Percentiles rank a stretch among this genome's conserved stretches.
These are phyloP conservation scores for Kurtzmaniella fragi DNA, from an alignment of 805 yeast genomes.

Conservation along the genomic window DNA sequence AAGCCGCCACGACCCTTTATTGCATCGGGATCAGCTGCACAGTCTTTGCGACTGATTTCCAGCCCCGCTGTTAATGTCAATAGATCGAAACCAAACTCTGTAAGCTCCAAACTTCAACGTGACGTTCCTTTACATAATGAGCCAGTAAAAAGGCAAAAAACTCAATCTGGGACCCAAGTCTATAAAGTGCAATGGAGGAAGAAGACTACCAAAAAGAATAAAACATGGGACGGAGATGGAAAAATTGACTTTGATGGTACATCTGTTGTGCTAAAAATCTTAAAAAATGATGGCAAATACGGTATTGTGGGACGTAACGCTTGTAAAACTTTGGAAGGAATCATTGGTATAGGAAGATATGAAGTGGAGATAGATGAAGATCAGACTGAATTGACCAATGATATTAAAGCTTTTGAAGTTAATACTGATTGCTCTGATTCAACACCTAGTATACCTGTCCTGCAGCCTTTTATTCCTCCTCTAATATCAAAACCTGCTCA, in stretches of 20 bases:
- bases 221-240: constrained; percentile 96
- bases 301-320: constrained; percentile 15
- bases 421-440: too few relatives aligned
- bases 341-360: constrained; percentile 47
- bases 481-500: not conserved
- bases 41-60: not conserved
- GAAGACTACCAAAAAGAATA: constrained; percentile 68
- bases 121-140: constrained; percentile 1
- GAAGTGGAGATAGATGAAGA: constrained; percentile 62
- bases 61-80: not conserved
- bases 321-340: constrained; percentile 27
- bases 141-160: not conserved
- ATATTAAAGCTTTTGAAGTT: constrained; percentile 4
- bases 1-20: constrained; percentile 37
- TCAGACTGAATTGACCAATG: constrained; percentile 5
- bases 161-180: not conserved
- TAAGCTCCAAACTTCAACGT: not conserved
- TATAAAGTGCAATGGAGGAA: constrained; percentile 63
- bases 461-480: constrained; percentile 1
- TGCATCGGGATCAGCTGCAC: too few relatives aligned
- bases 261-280: constrained; percentile 26
- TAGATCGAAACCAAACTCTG: not conserved
- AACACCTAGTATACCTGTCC: constrained; percentile 2
- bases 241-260: constrained; percentile 31
- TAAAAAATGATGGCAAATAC: constrained; percentile 17